Evolutionary conservation across 805 yeast genomes (phyloP).

Genomic region (Scheffersomyces amazonensis): DNA sequence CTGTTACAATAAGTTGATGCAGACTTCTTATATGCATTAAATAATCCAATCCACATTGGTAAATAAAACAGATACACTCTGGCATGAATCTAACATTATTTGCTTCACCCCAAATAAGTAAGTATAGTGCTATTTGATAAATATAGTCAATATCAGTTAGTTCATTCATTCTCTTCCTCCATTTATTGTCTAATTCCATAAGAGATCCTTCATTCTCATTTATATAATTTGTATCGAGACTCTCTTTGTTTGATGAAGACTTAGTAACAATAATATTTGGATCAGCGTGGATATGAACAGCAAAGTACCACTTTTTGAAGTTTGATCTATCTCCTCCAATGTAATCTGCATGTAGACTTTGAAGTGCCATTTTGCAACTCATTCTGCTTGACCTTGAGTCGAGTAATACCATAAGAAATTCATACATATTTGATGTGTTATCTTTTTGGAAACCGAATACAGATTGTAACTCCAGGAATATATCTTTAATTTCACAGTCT

Average conservation of each 20-base stretch:
- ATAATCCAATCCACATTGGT: conserved; percentile 23
- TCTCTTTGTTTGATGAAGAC: conserved; percentile 18
- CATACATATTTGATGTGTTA: conserved; percentile 75
- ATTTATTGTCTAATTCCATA: conserved; percentile 38
- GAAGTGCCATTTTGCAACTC: conserved; percentile 66
- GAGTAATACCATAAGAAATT: conserved; percentile 72
- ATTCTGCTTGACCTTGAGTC: conserved; percentile 86
- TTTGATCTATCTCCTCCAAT: conserved; percentile 89
- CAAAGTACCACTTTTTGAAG: conserved; percentile 89
- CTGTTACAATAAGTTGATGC: neutral
- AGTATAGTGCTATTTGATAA: conserved; percentile 60
- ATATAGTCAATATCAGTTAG: conserved; percentile 56
- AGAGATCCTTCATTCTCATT: conserved; percentile 12
- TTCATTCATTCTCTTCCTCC: conserved; percentile 65
- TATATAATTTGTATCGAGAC: conserved; percentile 28
- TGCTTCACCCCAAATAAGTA: conserved; percentile 76
- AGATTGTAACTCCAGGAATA: conserved; percentile 56
- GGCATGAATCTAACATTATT: conserved; percentile 58
- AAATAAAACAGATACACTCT: conserved; percentile 34
- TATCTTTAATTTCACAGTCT: conserved; percentile 52
- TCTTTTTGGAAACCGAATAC: conserved; percentile 85
- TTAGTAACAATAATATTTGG: conserved; percentile 47
- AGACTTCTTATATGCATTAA: conserved; percentile 7
- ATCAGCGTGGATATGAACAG: conserved; percentile 78
- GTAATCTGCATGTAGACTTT: conserved; percentile 82